phyloP scores from a whole-genome alignment of 495 filamentous ascomycete genomes.

The Aspergillus saccharolyticus region DNA sequence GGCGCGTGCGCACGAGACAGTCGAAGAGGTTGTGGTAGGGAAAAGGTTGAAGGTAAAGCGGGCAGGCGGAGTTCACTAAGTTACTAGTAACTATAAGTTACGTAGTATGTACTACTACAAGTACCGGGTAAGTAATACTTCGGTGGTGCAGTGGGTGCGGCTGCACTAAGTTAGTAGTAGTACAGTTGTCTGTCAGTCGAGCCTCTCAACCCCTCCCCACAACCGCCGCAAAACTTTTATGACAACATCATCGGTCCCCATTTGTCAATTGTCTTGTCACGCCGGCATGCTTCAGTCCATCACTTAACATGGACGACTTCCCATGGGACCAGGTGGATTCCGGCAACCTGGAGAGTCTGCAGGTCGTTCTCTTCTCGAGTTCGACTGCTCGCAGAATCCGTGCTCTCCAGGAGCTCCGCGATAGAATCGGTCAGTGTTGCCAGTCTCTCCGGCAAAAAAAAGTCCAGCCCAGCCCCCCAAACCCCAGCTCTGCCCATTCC shows the following conservation, averaged over 20 bases:
- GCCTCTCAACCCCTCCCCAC: conserved; percentile 24
- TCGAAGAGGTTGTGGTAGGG: neutral
- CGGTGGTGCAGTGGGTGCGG: no score
- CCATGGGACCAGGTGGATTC: conserved; percentile 47
- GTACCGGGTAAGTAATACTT: no score
- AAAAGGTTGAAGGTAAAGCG: neutral
- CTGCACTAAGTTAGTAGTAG: no score
- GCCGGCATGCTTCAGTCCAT: conserved; percentile 25
- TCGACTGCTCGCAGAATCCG: conserved; percentile 45
- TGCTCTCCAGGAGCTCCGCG: conserved; percentile 46
- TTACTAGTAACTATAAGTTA: neutral
- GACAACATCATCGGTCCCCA: conserved; percentile 36
- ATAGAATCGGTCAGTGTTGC: conserved; percentile 36
- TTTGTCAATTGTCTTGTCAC: conserved; percentile 13
- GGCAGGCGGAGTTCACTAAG: neutral
- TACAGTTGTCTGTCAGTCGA: no score
- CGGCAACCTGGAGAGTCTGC: conserved; percentile 44
- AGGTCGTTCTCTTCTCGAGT: conserved; percentile 42
- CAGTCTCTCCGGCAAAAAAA: conserved; percentile 1
- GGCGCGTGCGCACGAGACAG: neutral
- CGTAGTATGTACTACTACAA: conserved; percentile 5
- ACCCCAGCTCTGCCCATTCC: neutral
- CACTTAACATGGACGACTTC: conserved; percentile 41
- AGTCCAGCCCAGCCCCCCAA: neutral
- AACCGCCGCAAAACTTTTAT: conserved; percentile 38